A percentile compares a stretch with the other conserved stretches of the same genome.
Conservation (phyloP, 768 basidiomycete species). For the Rhodotorula toruloides region DNA sequence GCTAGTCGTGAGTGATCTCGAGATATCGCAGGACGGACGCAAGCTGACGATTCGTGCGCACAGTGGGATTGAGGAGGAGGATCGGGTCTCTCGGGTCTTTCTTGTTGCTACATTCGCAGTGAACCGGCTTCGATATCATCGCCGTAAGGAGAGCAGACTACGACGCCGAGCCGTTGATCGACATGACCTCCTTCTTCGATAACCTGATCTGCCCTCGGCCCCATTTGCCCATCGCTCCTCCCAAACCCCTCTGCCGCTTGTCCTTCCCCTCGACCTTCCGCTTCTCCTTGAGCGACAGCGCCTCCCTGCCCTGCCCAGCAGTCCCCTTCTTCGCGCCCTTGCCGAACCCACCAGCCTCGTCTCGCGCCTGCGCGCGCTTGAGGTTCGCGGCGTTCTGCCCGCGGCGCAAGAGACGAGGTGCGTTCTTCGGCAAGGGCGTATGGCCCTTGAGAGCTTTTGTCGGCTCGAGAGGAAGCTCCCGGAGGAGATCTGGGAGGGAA, state of each 20-base stretch:
- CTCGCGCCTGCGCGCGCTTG: constrained; percentile 28
- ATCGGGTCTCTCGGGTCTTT: neutral
- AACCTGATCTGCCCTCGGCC: constrained; percentile 26
- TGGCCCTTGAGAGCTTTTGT: constrained; percentile 35
- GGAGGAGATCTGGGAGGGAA: constrained; percentile 33
- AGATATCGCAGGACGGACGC: neutral
- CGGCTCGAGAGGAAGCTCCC: constrained; percentile 20
- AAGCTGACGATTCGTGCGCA: neutral
- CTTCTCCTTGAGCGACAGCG: constrained; percentile 34
- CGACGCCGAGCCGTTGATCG: constrained; percentile 13
- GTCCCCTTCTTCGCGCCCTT: constrained; percentile 8
- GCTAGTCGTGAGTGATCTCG: constrained; percentile 5
- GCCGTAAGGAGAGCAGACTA: no score
- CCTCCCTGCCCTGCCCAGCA: constrained; percentile 15
- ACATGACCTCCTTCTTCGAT: constrained; percentile 24
- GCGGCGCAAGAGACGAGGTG: constrained; percentile 27
- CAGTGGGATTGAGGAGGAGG: constrained; percentile 20
- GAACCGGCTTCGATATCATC: neutral
- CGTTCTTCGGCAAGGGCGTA: constrained; percentile 37
- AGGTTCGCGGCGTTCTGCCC: constrained; percentile 37
- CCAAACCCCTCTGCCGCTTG: constrained; percentile 32
- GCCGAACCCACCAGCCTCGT: constrained; percentile 16
- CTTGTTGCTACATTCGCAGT: neutral
- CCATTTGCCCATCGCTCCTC: constrained; percentile 25
- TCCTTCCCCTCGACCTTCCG: constrained; percentile 28